These are phyloP conservation scores for Solanum megistacrolobum DNA, from an alignment of 257 asterid species.

Conservation along the genomic window DNA sequence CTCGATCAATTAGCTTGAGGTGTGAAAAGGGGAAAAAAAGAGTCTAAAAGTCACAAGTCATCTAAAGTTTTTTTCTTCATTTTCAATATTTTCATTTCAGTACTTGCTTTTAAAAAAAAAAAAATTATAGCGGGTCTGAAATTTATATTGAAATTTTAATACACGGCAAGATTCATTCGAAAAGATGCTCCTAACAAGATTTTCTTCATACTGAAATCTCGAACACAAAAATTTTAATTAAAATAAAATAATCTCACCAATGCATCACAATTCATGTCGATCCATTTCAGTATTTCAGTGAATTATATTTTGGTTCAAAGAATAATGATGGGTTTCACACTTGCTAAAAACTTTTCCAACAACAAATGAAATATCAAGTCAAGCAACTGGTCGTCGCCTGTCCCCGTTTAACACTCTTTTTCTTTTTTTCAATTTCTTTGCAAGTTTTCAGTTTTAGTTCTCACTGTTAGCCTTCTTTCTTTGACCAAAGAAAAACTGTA, in stretches of 20 bases:
- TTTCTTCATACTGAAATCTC: too few relatives aligned
- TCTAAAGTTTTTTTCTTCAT: not conserved
- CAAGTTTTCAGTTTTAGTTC: not conserved
- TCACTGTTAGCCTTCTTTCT: not conserved
- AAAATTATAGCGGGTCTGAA: too few relatives aligned
- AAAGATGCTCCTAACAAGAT: accelerated
- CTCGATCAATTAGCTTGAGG: not conserved
- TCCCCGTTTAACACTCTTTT: not conserved
- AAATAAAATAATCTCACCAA: too few relatives aligned
- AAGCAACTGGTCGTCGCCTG: not conserved
- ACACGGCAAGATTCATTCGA: accelerated
- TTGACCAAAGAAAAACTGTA: not conserved
- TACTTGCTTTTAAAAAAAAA: too few relatives aligned
- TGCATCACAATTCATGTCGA: not conserved
- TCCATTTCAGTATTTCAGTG: not conserved
- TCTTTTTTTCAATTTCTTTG: not conserved
- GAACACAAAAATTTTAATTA: accelerated
- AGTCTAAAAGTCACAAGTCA: not conserved
- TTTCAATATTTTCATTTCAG: not conserved
- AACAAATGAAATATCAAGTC: not conserved
- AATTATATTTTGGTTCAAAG: not conserved
- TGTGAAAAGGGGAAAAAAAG: not conserved
- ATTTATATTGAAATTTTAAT: accelerated
- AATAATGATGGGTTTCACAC: not conserved
- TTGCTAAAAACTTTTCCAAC: not conserved